Base-by-base conservation (phyloP, 306 rosid species). In the Lathyrus aphaca region DNA sequence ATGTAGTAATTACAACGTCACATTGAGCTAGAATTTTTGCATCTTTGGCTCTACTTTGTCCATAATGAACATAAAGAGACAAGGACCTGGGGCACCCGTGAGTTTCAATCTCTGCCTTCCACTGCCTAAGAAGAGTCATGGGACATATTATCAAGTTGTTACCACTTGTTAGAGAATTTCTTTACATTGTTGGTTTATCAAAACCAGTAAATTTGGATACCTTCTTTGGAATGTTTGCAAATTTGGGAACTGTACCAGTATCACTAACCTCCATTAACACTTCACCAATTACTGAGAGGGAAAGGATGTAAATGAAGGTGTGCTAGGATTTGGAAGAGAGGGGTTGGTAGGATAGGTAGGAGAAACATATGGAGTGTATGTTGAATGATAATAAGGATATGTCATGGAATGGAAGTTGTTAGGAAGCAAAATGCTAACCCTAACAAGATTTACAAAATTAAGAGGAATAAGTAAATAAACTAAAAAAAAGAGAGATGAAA, bases 31-130 rank as follows among this genome's bases (percentile, higher is more conserved):
- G 85, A 82, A 59, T 23, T 66, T 76, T 90, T 40, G 91, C 94
- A 88, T 93, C 98, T 82, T 82, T 93, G 38, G 89, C 76, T 79
- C 98, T 88, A 83, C 90, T 82, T 77, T 85, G 98, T 55, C 98
- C 98, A 68, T 93, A 93, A 79, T 93, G 98, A 76, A 85, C 87
- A 82, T 93, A 85, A n/a, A 86, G 23, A 32, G 97, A 85, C 71
- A 93, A 76, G 73, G 90, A 75, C 53, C 96, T 96, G 30, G 94
- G 87, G 57, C 77, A 85, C 43, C 54, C 90, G 73, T 90, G 98
- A 77, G 88, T 84, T 83, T 93, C 97, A 51, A 90, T 93, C 83
- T 93, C 98, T 55, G 94, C 91, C 98, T 93, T 93, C 98, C 98
- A 93, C 79, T 93, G 98, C 55, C 94, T 91, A 1, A 93, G 83